phyloP scores from a whole-genome alignment of 164 flowering plant species.

The Magnolia sinica region DNA sequence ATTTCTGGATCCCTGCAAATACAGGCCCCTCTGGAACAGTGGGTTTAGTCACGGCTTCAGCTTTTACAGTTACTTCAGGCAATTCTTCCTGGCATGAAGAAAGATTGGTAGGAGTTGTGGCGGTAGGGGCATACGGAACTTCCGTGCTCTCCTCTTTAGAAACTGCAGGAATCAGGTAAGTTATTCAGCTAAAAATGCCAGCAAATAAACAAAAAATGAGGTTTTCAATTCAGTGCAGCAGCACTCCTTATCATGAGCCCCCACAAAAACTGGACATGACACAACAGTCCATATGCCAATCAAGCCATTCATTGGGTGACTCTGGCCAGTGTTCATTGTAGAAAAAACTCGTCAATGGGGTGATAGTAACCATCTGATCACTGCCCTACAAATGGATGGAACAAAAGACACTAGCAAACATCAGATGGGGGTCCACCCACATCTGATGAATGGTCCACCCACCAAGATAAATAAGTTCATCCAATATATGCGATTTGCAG shows the following conservation, averaged over 20 bases:
- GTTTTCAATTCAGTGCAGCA: no score
- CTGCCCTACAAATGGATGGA: background rate
- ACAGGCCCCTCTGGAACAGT: conserved; percentile 14
- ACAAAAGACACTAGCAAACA: background rate
- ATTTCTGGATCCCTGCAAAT: conserved; percentile 4
- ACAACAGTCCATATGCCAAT: no score
- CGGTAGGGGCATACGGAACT: conserved; percentile 9
- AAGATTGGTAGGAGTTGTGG: conserved; percentile 15
- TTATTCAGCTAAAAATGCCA: background rate
- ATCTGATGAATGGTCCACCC: background rate
- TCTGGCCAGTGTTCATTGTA: background rate
- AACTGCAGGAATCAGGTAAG: conserved; percentile 29
- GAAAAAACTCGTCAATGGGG: background rate
- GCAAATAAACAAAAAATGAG: background rate
- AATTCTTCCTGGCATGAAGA: conserved; percentile 17
- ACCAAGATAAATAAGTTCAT: background rate
- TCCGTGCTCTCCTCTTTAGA: conserved; percentile 17
- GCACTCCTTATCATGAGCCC: no score
- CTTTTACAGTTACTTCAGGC: conserved; percentile 18
- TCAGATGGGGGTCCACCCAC: no score
- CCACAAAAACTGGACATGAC: no score
- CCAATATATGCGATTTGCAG: background rate
- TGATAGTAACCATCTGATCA: background rate
- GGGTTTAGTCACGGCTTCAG: conserved; percentile 15
- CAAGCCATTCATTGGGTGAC: background rate